Evolutionary conservation across 2,329 filamentous ascomycete genomes (phyloP), one percentile per base, ranked within the genome.

Genomic region (Calcarisporium arbuscula): DNA sequence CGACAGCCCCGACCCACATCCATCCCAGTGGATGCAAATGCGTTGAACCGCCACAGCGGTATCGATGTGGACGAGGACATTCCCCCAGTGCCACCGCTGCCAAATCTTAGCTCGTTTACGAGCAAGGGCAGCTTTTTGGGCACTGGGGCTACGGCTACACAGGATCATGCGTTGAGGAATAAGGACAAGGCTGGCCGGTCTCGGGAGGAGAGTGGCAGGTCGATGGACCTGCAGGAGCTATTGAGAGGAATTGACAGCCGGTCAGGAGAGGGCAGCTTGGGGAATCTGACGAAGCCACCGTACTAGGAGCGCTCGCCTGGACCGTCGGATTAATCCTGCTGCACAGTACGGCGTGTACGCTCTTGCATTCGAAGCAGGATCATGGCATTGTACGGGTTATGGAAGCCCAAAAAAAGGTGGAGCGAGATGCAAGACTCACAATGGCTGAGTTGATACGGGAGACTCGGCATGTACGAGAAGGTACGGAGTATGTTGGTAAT

Each of bases 21-120:
- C n/a, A 64, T 70, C 39, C 62, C 64, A 14, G n/a, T n/a, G n/a
- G n/a, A n/a, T n/a, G n/a, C n/a, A n/a, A n/a, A n/a, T n/a, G n/a
- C n/a, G n/a, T n/a, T n/a, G n/a, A n/a, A n/a, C n/a, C 52, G 58
- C 7, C 47, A 50, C 20, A 54, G 58, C 21, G 47, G 43, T 16
- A 39, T 45, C 17, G 53, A 50, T 17, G 54, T 54, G 4, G 42
- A 42, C 5, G 56, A 57, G 9, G 48, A 51, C 0, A 70, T 77
- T 7, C 74, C 74, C 4, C 74, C 74, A 0, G 73, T 78, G 10
- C 74, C 74, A 6, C 72, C 72, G 2, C 52, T 78, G 42, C 74
- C 72, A 11, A 58, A 56, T 34, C 44, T 61, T 14, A 54, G 44
- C 15, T 42, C 55, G 8, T 37, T 55, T 27, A 49, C 57, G 14